Conservation (phyloP, 2,329 filamentous ascomycete genomes). For the Cyphellophora europaea region DNA sequence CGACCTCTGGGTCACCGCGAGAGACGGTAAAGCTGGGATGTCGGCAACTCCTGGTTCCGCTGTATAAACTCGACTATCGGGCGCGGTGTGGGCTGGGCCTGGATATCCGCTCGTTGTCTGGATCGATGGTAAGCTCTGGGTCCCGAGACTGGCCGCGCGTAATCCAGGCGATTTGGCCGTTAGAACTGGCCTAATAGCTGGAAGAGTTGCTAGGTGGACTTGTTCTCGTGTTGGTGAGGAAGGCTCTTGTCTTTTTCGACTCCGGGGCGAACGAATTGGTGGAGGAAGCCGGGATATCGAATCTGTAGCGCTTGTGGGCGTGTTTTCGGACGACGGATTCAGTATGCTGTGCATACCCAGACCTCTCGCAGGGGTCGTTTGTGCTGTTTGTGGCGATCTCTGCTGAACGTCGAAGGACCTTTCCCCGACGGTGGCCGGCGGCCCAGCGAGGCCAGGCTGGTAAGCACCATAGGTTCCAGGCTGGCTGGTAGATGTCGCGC, state of each 20-base stretch:
- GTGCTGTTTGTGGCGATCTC: conserved; percentile 7
- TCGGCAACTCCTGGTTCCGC: conserved; percentile 35
- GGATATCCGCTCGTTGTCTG: not conserved
- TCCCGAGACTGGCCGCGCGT: conserved; percentile 41
- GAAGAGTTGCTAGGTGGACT: conserved; percentile 3
- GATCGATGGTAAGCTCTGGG: conserved; percentile 27
- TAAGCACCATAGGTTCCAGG: conserved; percentile 7
- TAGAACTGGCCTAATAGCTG: conserved; percentile 37
- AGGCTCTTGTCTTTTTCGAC: conserved; percentile 15
- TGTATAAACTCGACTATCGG: conserved; percentile 31
- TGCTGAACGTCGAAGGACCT: conserved; percentile 9
- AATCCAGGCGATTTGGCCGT: conserved; percentile 48
- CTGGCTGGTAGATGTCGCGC: conserved; percentile 9
- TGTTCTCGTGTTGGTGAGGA: conserved; percentile 12
- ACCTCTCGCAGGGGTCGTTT: conserved; percentile 19
- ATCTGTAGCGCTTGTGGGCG: conserved; percentile 1
- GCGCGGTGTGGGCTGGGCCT: conserved; percentile 30
- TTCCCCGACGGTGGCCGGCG: conserved; percentile 4
- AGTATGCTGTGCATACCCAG: conserved; percentile 37
- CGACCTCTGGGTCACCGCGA: conserved; percentile 11
- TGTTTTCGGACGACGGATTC: conserved; percentile 29
- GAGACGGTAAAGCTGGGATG: conserved; percentile 37
- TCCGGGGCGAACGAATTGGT: conserved; percentile 21
- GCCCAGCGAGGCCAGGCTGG: conserved; percentile 2
- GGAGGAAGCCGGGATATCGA: conserved; percentile 7